phyloP scores from a whole-genome alignment of 331 rosid genomes.

The Erythrophleum ivorense region DNA sequence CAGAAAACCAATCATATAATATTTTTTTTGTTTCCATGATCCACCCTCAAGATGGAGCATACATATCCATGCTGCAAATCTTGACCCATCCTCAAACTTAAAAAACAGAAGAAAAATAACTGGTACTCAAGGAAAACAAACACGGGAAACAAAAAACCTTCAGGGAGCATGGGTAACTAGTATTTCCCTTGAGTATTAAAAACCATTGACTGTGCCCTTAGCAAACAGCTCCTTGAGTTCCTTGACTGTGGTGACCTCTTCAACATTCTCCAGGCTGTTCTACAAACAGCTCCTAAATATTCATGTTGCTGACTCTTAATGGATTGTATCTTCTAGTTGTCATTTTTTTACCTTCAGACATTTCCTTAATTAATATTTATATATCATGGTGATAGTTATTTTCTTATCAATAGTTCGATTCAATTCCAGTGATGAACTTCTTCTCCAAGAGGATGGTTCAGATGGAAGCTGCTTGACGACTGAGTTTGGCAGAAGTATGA shows the following conservation, averaged over 20 bases:
- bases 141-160: too few relatives aligned
- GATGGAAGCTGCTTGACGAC: conserved; percentile 57
- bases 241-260: not conserved
- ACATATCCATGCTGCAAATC: too few relatives aligned
- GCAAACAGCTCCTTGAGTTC: not conserved
- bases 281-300: conserved; percentile 1
- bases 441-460: conserved; percentile 89
- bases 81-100: too few relatives aligned
- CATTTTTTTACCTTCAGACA: not conserved
- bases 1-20: not conserved
- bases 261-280: not conserved
- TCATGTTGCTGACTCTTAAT: not conserved
- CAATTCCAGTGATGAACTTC: conserved; percentile 88
- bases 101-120: not conserved
- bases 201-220: not conserved
- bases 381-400: conserved; percentile 31
- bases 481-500: conserved; percentile 73
- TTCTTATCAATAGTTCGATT: conserved; percentile 40
- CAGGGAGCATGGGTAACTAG: not conserved
- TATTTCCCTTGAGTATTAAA: not conserved
- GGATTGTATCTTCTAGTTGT: not conserved
- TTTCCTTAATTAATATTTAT: conserved; percentile 15
- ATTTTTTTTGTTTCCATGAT: not conserved
- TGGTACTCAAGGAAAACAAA: not conserved
- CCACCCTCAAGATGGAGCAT: not conserved